Evolutionary conservation across 768 basidiomycete species (phyloP), one percentile per base, ranked within the genome.

Genomic region (Podaxis sp.): DNA sequence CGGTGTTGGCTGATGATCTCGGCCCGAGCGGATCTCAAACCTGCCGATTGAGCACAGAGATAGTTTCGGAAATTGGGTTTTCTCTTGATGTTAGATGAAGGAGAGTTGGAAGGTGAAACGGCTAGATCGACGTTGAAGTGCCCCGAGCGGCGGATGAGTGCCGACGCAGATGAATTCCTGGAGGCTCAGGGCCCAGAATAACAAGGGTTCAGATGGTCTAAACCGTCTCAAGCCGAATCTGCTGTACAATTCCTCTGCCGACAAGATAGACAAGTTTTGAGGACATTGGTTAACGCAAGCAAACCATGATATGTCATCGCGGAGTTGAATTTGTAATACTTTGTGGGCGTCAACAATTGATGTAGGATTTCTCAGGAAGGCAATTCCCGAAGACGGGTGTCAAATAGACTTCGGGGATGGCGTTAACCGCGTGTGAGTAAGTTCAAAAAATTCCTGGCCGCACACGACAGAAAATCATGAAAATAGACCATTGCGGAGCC

Each of bases 301-400:
- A 54, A 40, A n/a, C 6, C 32, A 9, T 9, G 13, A n/a, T 44
- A 7, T 44, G 42, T n/a, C 42, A 16, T 60, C 51, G 38, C 59
- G 50, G 59, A 60, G 38, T 27, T 60, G 40, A 52, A 36, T 35
- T 46, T 53, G 59, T 60, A 46, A 60, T 52, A 53, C 38, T 46
- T 60, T 60, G 59, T 60, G 51, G 59, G 59, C 40, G 59, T 27
- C 59, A 60, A 48, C 16, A 50, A 36, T 44, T 60, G 57, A 53
- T 60, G 59, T 40, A n/a, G 40, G 35, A 14, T 16, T 59, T 51
- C 52, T 25, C 28, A 53, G 50, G 21, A 37, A n/a, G 36, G 50
- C 50, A 40, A 59, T 42, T 35, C 42, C 59, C 59, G 51, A 53
- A 59, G 18, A 23, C 18, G 46, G 46, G 18, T 51, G 57, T 59